Conservation (phyloP, 2,329 filamentous ascomycete genomes). For the Clonostachys rosea region DNA sequence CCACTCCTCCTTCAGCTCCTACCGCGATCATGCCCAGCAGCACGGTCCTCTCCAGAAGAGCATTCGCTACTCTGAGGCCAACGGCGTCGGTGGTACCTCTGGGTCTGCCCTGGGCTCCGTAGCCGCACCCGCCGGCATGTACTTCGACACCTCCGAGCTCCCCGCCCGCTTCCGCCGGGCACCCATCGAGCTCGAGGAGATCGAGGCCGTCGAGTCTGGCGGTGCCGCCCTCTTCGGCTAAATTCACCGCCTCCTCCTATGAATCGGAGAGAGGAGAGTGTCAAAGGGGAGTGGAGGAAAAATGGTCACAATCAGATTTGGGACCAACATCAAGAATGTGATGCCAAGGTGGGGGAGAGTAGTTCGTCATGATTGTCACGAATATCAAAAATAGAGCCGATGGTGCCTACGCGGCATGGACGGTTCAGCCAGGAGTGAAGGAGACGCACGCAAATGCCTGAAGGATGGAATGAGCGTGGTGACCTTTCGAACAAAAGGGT, state of each 20-base stretch:
- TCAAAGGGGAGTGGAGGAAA: no score
- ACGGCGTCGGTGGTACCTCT: slow-evolving; percentile 53
- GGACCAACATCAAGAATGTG: background rate
- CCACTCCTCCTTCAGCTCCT: slow-evolving; percentile 65
- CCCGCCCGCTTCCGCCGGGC: slow-evolving; percentile 76
- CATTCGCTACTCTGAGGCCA: slow-evolving; percentile 26
- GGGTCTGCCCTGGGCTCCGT: slow-evolving; percentile 72
- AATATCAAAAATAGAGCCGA: no score
- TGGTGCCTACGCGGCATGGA: no score
- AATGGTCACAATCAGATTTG: background rate
- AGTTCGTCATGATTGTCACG: background rate
- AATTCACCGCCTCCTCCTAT: background rate
- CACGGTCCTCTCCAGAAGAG: slow-evolving; percentile 68
- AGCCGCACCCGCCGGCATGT: slow-evolving; percentile 65
- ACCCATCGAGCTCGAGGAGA: slow-evolving; percentile 75
- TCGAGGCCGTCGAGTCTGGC: slow-evolving; percentile 92
- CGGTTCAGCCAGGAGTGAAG: no score
- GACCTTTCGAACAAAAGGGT: no score
- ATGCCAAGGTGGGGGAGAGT: background rate
- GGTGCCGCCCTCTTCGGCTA: slow-evolving; percentile 61
- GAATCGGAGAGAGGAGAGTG: no score
- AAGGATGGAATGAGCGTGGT: no score
- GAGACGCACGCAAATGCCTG: no score
- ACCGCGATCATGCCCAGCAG: slow-evolving; percentile 74
- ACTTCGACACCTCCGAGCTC: slow-evolving; percentile 86